Evolutionary conservation across 2,329 filamentous ascomycete genomes (phyloP), one percentile per base, ranked within the genome.

Genomic region (Leptographium flavum): DNA sequence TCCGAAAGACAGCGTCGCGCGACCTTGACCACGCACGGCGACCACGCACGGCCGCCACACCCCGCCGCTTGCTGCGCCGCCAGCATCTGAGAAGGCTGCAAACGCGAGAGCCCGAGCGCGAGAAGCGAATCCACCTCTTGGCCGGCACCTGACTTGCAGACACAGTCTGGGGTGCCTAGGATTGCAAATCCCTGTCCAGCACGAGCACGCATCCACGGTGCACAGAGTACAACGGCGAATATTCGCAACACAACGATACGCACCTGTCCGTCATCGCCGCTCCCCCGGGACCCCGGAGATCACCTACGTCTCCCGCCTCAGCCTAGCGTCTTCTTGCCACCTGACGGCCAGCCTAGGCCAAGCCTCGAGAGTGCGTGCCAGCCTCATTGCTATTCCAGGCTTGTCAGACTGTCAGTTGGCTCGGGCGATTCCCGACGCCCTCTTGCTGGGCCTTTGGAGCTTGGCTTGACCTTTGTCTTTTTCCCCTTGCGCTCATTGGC

Each of bases 1-100:
- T 36, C 41, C 41, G 41, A 43, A 22, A 30, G 41, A 43, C 22
- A 43, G 11, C 17, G n/a, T 37, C 11, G 10, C 25, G n/a, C 27
- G 17, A n/a, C n/a, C n/a, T n/a, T n/a, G n/a, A n/a, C 23, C 39
- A 21, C 14, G 8, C 35, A 7, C 19, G n/a, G 10, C 9, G 17
- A 21, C 33, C 9, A 19, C 33, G 9, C 35, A 11, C 8, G 2
- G 31, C 31, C 17, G 31, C n/a, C 30, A 19, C 27, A 19, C 32
- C 15, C 6, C 10, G 11, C 21, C 32, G n/a, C n/a, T n/a, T n/a
- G n/a, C n/a, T n/a, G n/a, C n/a, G n/a, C n/a, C n/a, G n/a, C n/a
- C n/a, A n/a, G n/a, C n/a, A n/a, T n/a, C n/a, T n/a, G n/a, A n/a
- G n/a, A n/a, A n/a, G n/a, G n/a, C n/a, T n/a, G n/a, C n/a, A n/a